Evolutionary conservation across 495 filamentous ascomycete genomes (phyloP).

Genomic region (Elasticomyces elasticus): DNA sequence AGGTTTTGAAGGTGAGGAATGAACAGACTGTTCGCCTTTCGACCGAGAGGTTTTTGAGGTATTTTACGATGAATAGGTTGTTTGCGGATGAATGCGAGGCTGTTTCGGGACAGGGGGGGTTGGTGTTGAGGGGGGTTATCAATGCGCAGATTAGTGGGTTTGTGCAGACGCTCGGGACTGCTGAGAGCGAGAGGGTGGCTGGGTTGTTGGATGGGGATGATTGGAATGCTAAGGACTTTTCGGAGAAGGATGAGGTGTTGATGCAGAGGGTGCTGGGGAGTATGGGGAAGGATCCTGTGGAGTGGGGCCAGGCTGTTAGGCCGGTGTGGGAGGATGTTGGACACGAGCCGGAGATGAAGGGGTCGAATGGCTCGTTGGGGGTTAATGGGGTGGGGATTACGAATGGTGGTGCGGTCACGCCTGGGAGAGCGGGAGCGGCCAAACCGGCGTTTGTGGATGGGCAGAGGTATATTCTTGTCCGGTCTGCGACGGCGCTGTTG

Average conservation of each 20-base stretch:
- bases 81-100: constrained; percentile 97
- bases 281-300: constrained; percentile 67
- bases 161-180: constrained; percentile 62
- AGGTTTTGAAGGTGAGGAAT: constrained; percentile 80
- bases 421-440: background rate
- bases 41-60: constrained; percentile 71
- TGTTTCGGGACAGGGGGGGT: constrained; percentile 79
- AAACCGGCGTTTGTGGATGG: constrained; percentile 63
- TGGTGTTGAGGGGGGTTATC: constrained; percentile 73
- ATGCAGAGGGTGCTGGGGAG: constrained; percentile 61
- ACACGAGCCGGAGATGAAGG: constrained; percentile 14
- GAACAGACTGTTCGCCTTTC: constrained; percentile 69
- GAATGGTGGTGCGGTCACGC: constrained; percentile 17
- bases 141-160: constrained; percentile 89
- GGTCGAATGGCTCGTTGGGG: background rate
- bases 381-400: constrained; percentile 10
- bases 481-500: constrained; percentile 69
- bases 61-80: constrained; percentile 85
- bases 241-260: constrained; percentile 50
- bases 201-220: constrained; percentile 79
- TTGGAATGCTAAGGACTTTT: constrained; percentile 85
- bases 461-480: constrained; percentile 75
- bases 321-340: constrained; percentile 15
- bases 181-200: constrained; percentile 67
- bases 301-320: constrained; percentile 56